Evolutionary conservation across 257 asterid genomes (phyloP), one percentile per base, ranked within the genome.

Genomic region (Mentha longifolia): DNA sequence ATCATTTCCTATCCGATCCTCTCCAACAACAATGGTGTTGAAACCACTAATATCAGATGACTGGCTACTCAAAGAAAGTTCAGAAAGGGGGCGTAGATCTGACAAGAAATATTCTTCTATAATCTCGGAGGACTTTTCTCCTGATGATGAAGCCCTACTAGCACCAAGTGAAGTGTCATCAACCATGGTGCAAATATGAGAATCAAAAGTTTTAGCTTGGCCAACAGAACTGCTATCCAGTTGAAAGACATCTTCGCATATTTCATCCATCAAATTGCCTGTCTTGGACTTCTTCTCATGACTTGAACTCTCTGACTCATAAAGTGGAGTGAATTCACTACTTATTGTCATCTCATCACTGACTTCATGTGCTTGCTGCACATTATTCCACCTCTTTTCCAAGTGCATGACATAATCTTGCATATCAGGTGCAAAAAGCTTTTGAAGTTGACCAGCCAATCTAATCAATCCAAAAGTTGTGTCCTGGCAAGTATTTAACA

Each of bases 321-420:
- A 70, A 80, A 75, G 77, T 72, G 81, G 69, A 55, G 88, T 63
- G 71, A 77, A 65, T 43, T 75, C 86, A 74, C 68, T 73, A 76
- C 77, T 79, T 45, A 37, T 70, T 68, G 57, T 62, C 71, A 69
- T 61, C 74, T 73, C 83, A 19, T 82, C 87, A 39, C 70, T 72
- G 72, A 60, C 79, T 61, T 70, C 89, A 66, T 73, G 89, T 47
- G 78, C 86, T 70, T 81, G 84, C 76, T 86, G 96, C 61, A 81
- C 84, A 83, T 76, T 76, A 76, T 89, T 81, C 99, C 99, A 92
- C 83, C 99, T 87, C 49, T 87, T 89, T 80, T 95, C 97, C 95
- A 95, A 82, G 92, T 95, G 98, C 77, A 77, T 85, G 56, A 82
- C 81, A 51, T 89, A 86, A 78, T 95, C 97, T 75, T 83, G 92